Evolutionary conservation across 768 basidiomycete genomes (phyloP), one percentile per base, ranked within the genome.

Genomic region (Glaciozyma antarctica): DNA sequence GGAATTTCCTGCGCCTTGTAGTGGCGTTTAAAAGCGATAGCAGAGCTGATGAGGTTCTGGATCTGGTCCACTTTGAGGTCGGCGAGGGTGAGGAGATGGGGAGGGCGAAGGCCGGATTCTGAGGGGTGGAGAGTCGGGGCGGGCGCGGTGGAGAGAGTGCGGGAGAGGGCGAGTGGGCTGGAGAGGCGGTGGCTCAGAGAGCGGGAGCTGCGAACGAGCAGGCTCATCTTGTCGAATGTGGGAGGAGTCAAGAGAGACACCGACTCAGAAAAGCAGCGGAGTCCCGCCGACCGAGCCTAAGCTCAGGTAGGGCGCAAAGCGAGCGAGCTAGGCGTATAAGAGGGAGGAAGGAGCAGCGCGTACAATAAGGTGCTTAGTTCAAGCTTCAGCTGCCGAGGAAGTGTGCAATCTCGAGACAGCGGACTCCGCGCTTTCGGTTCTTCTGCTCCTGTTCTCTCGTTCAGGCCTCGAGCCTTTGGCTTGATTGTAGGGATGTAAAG

Each of bases 31-130:
- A 74, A 74, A 0, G 71, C 71, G 70, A 83, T 78, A 0, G 93
- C 84, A 74, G 87, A 84, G 2, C 75, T 72, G 45, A 97, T 76
- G 43, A 90, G 74, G 2, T 81, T 81, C 55, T 80, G 74, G 48
- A 98, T 89, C 74, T 94, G 88, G 3, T 81, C 80, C 19, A 82
- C 84, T 43, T 82, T 81, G 24, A 97, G 83, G 79, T 97, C 93
- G 5, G 91, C 94, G 70, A 95, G 81, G 13, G 89, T 88, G 82
- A 93, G 83, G 3, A 95, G 80, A 76, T 88, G 88, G 0, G 87
- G 89, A 15, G 77, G 77, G 5, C 24, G 47, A 10, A 71, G 61
- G 17, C 63, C 63, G 10, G 61, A 53, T 6, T 67, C 61, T 8
- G 69, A 58, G 5, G 69, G 66, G 21, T 62, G 66, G 8, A 67